Base-by-base conservation (phyloP, 768 basidiomycete genomes). In the Serpula lacrymans region DNA sequence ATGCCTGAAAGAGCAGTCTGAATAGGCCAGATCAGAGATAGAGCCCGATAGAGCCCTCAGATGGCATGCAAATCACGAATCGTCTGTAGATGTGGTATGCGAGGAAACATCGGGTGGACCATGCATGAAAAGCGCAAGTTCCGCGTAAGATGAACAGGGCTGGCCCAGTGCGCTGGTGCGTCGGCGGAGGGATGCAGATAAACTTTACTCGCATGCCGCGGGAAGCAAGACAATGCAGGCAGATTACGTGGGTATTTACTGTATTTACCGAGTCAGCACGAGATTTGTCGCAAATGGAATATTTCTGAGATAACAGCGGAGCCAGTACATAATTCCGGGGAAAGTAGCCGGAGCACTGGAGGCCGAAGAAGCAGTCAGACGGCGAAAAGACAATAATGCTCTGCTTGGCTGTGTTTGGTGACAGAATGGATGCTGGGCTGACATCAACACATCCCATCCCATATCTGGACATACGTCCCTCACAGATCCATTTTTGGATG, bases 381-480 rank as follows among this genome's bases (percentile, higher is more conserved):
- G 61, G 59, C 38, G 37, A 54, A 57, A 64, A 65, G 64, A 76
- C 73, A 75, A 76, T 75, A 76, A 52, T 35, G 29, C 24, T 37
- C 63, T 62, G 63, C 71, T 73, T 65, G 59, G 34, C 60, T 41
- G 52, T 61, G 51, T 62, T 68, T 58, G 52, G 54, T 48, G 60
- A 58, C 55, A 53, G 50, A 76, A 74, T 68, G 66, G 61, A 67
- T 53, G 48, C 49, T 49, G n/a, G n/a, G n/a, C n/a, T n/a, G n/a
- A n/a, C n/a, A n/a, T n/a, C n/a, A n/a, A n/a, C n/a, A n/a, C n/a
- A n/a, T n/a, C n/a, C n/a, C n/a, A n/a, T n/a, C n/a, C n/a, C n/a
- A n/a, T n/a, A n/a, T n/a, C n/a, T n/a, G n/a, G n/a, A n/a, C n/a
- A n/a, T n/a, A n/a, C n/a, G n/a, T n/a, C n/a, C n/a, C n/a, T n/a